Conservation (phyloP, 2,329 filamentous ascomycete species). For the Ophiocordyceps camponoti-leonardi region DNA sequence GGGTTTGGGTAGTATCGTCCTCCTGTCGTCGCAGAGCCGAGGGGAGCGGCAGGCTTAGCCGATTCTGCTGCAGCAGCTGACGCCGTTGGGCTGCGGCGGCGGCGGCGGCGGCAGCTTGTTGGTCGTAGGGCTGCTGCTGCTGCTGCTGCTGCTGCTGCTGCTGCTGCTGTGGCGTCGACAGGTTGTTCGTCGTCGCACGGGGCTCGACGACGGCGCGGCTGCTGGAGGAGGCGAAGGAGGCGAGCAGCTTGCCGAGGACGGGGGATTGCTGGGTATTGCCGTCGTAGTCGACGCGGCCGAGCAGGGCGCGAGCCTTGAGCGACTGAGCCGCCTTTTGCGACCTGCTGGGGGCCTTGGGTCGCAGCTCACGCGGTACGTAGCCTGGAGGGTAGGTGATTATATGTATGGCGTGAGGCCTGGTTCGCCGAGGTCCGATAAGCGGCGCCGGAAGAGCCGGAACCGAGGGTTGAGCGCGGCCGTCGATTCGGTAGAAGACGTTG, state of each 20-base stretch:
- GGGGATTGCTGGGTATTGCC: constrained; percentile 1
- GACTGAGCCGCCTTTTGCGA: constrained; percentile 1
- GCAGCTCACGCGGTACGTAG: constrained; percentile 27
- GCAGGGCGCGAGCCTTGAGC: neutral
- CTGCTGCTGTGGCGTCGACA: too few relatives aligned
- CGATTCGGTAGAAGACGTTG: constrained; percentile 14
- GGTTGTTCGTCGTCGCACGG: neutral
- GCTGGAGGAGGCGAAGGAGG: constrained; percentile 2
- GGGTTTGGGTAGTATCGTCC: neutral
- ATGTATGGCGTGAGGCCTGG: constrained; percentile 23
- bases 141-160: too few relatives aligned
- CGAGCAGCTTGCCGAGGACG: constrained; percentile 4
- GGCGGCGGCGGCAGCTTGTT: too few relatives aligned
- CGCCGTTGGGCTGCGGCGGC: constrained; percentile 6
- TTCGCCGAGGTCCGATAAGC: constrained; percentile 20
- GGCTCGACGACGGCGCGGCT: neutral
- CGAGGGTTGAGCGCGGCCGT: constrained; percentile 1
- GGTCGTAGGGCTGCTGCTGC: constrained; percentile 16
- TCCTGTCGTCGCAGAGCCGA: neutral
- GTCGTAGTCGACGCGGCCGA: neutral
- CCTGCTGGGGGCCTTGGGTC: constrained; percentile 6
- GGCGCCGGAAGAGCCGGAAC: constrained; percentile 15
- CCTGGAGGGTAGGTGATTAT: constrained; percentile 23
- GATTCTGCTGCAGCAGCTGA: constrained; percentile 1
- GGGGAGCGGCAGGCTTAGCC: neutral